A percentile compares a stretch with the other conserved stretches of the same genome.
Evolutionary conservation across 352 stramenopile species (phyloP).

Genomic region (Phytophthora citrophthora): DNA sequence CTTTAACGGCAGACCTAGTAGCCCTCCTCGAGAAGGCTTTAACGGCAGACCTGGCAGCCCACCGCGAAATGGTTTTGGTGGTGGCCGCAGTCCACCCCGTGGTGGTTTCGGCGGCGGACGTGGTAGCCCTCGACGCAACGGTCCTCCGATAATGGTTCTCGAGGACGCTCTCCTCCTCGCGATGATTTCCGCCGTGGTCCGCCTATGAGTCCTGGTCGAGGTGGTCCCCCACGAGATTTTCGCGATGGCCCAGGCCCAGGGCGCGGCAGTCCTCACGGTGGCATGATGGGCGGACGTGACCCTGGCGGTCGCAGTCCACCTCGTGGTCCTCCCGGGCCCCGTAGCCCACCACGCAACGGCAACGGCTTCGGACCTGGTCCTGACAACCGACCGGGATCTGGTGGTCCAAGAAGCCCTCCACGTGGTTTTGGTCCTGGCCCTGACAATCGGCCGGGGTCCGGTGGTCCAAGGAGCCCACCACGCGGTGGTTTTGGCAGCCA

Average conservation of each 20-base stretch:
- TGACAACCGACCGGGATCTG: conserved; percentile 13
- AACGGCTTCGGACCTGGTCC: conserved; percentile 24
- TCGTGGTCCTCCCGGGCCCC: conserved; percentile 7
- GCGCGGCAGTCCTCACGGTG: conserved; percentile 33
- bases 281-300: conserved; percentile 27
- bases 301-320: conserved; percentile 29
- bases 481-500: conserved; percentile 32
- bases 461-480: conserved; percentile 20
- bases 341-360: conserved; percentile 31
- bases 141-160: conserved; percentile 18
- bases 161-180: conserved; percentile 33
- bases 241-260: conserved; percentile 25
- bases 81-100: conserved; percentile 8
- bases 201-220: conserved; percentile 31
- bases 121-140: conserved; percentile 27
- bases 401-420: conserved; percentile 8
- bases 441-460: conserved; percentile 12
- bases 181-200: conserved; percentile 28
- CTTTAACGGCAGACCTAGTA: conserved; percentile 9
- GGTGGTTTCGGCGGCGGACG: conserved; percentile 10
- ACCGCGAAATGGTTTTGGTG: conserved; percentile 11
- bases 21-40: conserved; percentile 1
- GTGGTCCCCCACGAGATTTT: conserved; percentile 33
- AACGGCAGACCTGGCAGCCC: conserved; percentile 16
- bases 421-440: background rate